These are phyloP conservation scores for Claviceps purpurea DNA, from an alignment of 2,329 filamentous ascomycete genomes.

Conservation along the genomic window DNA sequence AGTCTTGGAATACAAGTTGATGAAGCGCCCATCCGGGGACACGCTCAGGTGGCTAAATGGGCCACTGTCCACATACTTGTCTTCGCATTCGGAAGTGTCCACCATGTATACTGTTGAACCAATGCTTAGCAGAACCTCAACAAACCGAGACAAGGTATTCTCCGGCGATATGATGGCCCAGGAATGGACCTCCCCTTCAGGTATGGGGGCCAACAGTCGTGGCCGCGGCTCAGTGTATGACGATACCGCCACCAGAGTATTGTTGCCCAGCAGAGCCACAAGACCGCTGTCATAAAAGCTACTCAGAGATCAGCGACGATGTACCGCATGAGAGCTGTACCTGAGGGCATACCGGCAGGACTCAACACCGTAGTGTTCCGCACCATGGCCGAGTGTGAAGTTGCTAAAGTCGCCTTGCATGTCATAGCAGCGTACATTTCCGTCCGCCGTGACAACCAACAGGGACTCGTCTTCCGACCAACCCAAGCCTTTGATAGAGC, in stretches of 20 bases:
- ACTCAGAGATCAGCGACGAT: neutral
- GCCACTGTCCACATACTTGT: constrained; percentile 79
- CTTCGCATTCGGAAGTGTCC: constrained; percentile 81
- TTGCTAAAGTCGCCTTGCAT: constrained; percentile 92
- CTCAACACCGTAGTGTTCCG: constrained; percentile 75
- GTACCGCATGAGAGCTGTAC: too few relatives aligned
- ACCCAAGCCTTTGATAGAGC: constrained; percentile 72
- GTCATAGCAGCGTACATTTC: constrained; percentile 80
- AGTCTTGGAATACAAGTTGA: constrained; percentile 73
- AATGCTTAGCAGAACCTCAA: constrained; percentile 83
- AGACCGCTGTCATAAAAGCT: constrained; percentile 84
- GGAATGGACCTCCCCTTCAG: constrained; percentile 66
- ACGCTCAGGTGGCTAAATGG: constrained; percentile 85
- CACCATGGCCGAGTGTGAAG: constrained; percentile 79
- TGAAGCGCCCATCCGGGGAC: constrained; percentile 80
- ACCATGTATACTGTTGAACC: constrained; percentile 73
- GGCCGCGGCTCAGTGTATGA: constrained; percentile 85
- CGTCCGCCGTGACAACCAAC: constrained; percentile 76
- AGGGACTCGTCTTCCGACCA: constrained; percentile 96
- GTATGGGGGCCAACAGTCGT: constrained; percentile 62
- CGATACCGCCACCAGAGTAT: constrained; percentile 72
- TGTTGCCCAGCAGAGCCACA: constrained; percentile 81
- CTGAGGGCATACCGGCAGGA: constrained; percentile 48
- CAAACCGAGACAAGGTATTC: constrained; percentile 79
- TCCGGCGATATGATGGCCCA: constrained; percentile 84